Base-by-base conservation (phyloP, 2,329 filamentous ascomycete species). In the Calonectria ilicicola region DNA sequence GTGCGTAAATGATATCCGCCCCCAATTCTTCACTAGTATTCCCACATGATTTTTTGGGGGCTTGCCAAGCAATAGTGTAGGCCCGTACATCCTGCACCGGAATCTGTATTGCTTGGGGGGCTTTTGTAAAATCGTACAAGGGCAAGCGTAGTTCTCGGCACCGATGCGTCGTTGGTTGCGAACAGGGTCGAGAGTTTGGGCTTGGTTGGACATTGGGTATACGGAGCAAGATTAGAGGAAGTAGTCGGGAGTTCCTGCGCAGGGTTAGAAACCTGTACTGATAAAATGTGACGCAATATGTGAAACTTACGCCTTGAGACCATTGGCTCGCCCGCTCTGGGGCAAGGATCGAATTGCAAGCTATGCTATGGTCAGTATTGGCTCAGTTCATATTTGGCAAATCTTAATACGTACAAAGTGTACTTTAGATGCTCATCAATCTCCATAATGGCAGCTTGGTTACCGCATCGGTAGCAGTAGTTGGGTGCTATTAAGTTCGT, bases 371-470 rank as follows among this genome's bases (percentile, higher is more conserved):
- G 71, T 84, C 77, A 85, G 81, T 74, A 19, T 23, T 69, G 21
- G 60, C 15, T 17, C 6, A 19, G 35, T 38, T 12, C 10, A 6
- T 62, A 27, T 17, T 38, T 9, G 10, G 23, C 19, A n/a, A 23
- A 35, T 19, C 19, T 21, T 29, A 40, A 65, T 21, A 92, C 95
- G 86, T 91, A 98, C 96, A 99, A 98, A 82, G 97, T 98, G 87
- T 98, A 99, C 89, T 99, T 98, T 83, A 99, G 88, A 85, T 98
- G 96, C 87, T 99, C 97, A 78, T 98, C 97, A 85, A 99, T 99
- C 87, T 98, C 97, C 97, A 99, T 99, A 85, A 99, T 98, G n/a
- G 97, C 97, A 70, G 97, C 97, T 86, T 98, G 97, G 86, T 99
- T 99, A 83, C 97, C 97, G 83, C 97, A 99, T 84, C 97, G 92